Evolutionary conservation across 495 filamentous ascomycete genomes (phyloP), one percentile per base, ranked within the genome.

Genomic region (Penicillium daleae): DNA sequence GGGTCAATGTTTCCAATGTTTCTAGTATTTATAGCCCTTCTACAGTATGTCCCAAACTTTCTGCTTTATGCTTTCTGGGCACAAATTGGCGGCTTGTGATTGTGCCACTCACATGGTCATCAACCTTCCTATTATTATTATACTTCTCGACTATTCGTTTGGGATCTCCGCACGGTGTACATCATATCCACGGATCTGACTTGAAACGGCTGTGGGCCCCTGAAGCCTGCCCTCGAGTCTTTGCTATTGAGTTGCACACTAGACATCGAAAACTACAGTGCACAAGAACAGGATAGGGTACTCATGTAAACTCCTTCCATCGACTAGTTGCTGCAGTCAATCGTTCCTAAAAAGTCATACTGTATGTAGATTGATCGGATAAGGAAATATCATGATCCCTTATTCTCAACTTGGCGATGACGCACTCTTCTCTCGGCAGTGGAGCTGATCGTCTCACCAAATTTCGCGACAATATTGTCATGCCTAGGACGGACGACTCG

Each of bases 391-490:
- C 35, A 39, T 39, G 17, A 39, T 39, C 17, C 35, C 13, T 39
- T 39, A 15, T 17, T 39, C 35, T 13, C 13, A 3, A 33, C 59
- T 62, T 65, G 59, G 59, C 48, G 44, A 58, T 65, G 59, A 65
- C 63, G 63, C 63, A 55, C 48, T 53, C 27, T 31, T 39, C 6
- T 50, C 57, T 60, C 15, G 57, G 48, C 61, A 64, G 51, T 52
- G 57, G 58, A 46, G 42, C 46, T 50, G 46, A 50, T 50, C 46
- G 46, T 7, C 46, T 50, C 24, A 13, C 24, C 22, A 50, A 50
- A 50, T 26, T 50, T 26, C 46, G n/a, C n/a, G n/a, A n/a, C n/a
- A n/a, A n/a, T n/a, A n/a, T n/a, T n/a, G n/a, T n/a, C n/a, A n/a
- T n/a, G n/a, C n/a, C n/a, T n/a, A n/a, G n/a, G n/a, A n/a, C n/a